Conservation (phyloP, 768 basidiomycete species). For the Coprinellus micaceus region DNA sequence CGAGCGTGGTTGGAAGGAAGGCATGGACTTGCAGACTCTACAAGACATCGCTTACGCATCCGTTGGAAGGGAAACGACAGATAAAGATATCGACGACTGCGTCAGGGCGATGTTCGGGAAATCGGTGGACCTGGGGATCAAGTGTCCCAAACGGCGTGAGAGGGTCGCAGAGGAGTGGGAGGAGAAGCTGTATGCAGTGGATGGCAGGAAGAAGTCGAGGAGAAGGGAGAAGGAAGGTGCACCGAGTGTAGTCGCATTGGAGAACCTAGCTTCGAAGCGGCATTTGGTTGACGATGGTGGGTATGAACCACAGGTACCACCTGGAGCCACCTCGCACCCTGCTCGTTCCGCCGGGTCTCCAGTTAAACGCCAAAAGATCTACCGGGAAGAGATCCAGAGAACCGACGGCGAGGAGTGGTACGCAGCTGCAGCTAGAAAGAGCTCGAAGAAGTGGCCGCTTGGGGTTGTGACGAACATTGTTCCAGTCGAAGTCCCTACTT, state of each 20-base stretch:
- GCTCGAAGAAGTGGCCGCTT: too few relatives aligned
- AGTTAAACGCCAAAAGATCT: too few relatives aligned
- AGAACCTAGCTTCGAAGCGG: neutral
- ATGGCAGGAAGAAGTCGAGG: slow-evolving; percentile 1
- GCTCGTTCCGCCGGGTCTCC: too few relatives aligned
- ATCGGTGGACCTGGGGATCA: slow-evolving; percentile 34
- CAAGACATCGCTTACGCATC: slow-evolving; percentile 52
- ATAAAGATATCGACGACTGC: slow-evolving; percentile 50
- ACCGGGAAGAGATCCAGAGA: too few relatives aligned
- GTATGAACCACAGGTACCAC: too few relatives aligned
- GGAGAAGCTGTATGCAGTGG: slow-evolving; percentile 27
- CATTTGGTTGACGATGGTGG: too few relatives aligned
- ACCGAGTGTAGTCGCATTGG: neutral
- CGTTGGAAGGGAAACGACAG: slow-evolving; percentile 47
- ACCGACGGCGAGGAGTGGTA: too few relatives aligned
- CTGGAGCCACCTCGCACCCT: too few relatives aligned
- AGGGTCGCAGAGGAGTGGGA: slow-evolving; percentile 39
- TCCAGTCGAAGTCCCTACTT: neutral
- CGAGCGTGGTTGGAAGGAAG: slow-evolving; percentile 67
- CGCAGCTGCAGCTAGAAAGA: too few relatives aligned
- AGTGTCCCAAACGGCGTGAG: slow-evolving; percentile 37
- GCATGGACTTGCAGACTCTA: slow-evolving; percentile 44
- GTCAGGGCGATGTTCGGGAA: slow-evolving; percentile 34
- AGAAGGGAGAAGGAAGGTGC: neutral
- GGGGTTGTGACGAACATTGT: neutral